phyloP scores from a whole-genome alignment of 805 yeast genomes.

The Yamadazyma laniorum region DNA sequence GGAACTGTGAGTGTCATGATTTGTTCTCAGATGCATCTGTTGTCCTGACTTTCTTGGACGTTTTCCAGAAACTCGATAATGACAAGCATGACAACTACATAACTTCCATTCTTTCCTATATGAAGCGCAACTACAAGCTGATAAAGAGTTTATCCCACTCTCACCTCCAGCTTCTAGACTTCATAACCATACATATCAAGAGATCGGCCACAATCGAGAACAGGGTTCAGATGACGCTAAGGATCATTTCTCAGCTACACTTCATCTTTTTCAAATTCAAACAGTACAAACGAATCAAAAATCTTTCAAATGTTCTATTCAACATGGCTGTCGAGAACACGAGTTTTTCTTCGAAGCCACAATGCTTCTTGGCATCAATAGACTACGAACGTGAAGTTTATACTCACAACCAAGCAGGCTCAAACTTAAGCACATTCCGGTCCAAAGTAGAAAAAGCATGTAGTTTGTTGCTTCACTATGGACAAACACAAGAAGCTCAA shows the following conservation, averaged over 20 bases:
- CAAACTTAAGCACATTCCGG: neutral
- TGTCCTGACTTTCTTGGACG: neutral
- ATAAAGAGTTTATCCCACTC: neutral
- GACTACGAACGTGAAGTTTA: neutral
- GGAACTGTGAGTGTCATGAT: neutral
- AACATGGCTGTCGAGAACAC: conserved; percentile 29
- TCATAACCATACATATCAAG: neutral
- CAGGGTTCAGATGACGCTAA: neutral
- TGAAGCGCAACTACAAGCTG: conserved; percentile 6
- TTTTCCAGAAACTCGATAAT: neutral
- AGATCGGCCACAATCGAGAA: neutral
- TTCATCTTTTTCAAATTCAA: conserved; percentile 15
- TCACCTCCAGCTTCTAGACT: neutral
- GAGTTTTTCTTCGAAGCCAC: too few species aligned
- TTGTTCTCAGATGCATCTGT: neutral
- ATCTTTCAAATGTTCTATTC: conserved; percentile 46
- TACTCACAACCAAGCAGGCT: neutral
- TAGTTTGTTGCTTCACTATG: neutral
- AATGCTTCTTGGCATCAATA: neutral
- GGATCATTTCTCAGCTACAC: neutral
- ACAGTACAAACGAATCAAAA: conserved; percentile 41
- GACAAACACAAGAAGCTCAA: neutral
- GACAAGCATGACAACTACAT: neutral
- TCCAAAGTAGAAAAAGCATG: neutral
- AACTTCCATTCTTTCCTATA: neutral